Evolutionary conservation across 192 early-diverging fungal species (phyloP).

Genomic region (Diversispora epigaea): DNA sequence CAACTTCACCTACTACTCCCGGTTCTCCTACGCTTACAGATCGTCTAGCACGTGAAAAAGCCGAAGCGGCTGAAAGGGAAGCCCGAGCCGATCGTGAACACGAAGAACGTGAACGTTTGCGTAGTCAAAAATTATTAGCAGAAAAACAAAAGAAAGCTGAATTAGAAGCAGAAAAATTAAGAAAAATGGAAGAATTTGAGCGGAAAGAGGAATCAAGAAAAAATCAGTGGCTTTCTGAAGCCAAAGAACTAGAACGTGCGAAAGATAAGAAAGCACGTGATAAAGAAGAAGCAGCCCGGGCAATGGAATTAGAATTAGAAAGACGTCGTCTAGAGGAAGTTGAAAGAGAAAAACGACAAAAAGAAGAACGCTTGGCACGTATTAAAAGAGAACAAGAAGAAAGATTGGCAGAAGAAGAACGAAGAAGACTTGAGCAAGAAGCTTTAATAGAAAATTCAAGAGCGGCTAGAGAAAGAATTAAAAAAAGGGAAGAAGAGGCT

Average conservation of each 20-base stretch:
- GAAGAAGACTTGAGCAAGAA: neutral
- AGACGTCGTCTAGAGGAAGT: constrained; percentile 29
- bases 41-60: neutral
- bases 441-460: constrained; percentile 13
- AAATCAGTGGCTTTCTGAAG: constrained; percentile 45
- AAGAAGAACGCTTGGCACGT: constrained; percentile 40
- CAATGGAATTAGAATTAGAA: constrained; percentile 42
- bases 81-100: constrained; percentile 14
- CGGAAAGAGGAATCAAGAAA: constrained; percentile 39
- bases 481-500: constrained; percentile 25
- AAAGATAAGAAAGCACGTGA: constrained; percentile 32
- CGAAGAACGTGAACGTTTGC: constrained; percentile 29
- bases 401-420: constrained; percentile 24
- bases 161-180: constrained; percentile 41
- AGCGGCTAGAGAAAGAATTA: constrained; percentile 21
- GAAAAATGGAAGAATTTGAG: constrained; percentile 50
- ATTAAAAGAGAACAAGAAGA: constrained; percentile 23
- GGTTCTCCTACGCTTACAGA: constrained; percentile 8
- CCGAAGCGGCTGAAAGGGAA: constrained; percentile 18
- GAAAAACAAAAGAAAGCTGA: constrained; percentile 37
- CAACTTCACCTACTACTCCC: constrained; percentile 31
- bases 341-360: constrained; percentile 35
- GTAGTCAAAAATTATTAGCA: constrained; percentile 20
- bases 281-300: constrained; percentile 36
- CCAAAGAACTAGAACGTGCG: constrained; percentile 34